Conservation (phyloP, 352 stramenopile genomes). For the Plasmopara halstedii region DNA sequence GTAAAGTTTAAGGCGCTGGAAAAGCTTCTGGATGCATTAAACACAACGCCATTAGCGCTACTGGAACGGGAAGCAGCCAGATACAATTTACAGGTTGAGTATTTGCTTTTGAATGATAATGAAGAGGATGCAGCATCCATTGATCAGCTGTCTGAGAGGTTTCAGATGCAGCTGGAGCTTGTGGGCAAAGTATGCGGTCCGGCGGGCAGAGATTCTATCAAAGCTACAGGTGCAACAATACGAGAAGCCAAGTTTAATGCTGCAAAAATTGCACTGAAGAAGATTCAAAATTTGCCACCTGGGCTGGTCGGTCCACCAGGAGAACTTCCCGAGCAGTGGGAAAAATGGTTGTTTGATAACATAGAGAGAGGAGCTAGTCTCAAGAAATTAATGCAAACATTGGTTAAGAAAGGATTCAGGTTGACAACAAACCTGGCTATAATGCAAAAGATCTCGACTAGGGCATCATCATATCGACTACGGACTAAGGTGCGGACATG, state of each 20-base stretch:
- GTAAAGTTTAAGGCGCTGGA: conserved; percentile 32
- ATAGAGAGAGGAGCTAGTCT: conserved; percentile 37
- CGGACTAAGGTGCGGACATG: conserved; percentile 31
- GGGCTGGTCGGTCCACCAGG: conserved; percentile 46
- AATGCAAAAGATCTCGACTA: conserved; percentile 59
- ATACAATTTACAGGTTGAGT: conserved; percentile 40
- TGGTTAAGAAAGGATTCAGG: conserved; percentile 55
- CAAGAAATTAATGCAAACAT: conserved; percentile 44
- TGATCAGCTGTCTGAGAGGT: conserved; percentile 1
- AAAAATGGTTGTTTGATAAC: conserved; percentile 54
- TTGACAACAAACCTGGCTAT: conserved; percentile 36
- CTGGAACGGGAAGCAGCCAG: conserved; percentile 58
- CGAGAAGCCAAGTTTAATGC: conserved; percentile 70
- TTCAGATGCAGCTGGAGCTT: conserved; percentile 46
- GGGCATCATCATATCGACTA: conserved; percentile 39
- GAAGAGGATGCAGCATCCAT: conserved; percentile 12
- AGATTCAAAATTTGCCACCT: conserved; percentile 52
- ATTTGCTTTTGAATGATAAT: conserved; percentile 39
- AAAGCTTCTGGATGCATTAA: conserved; percentile 39
- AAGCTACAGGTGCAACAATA: conserved; percentile 41
- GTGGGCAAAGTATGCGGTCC: conserved; percentile 43
- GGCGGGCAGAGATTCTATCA: conserved; percentile 26
- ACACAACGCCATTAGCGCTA: conserved; percentile 52
- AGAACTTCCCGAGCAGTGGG: conserved; percentile 44
- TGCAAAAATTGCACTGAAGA: conserved; percentile 43